Evolutionary conservation across 2,329 filamentous ascomycete species (phyloP).

Genomic region (Botrytis porri): DNA sequence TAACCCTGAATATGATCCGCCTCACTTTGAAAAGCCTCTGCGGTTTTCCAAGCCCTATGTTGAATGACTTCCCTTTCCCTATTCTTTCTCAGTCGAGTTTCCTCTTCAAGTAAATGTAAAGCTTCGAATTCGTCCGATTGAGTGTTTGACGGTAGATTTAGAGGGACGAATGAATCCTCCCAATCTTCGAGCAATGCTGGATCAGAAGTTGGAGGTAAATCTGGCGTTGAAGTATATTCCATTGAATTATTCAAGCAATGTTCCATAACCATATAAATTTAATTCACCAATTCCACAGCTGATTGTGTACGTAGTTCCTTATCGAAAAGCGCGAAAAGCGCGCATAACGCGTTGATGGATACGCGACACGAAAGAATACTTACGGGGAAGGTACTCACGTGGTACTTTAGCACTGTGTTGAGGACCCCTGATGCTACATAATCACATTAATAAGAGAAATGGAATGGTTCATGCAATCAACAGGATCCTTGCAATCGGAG

Average conservation of each 20-base stretch:
- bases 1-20: slow-evolving; percentile 40
- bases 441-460: neutral
- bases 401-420: too few species aligned
- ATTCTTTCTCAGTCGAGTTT: slow-evolving; percentile 43
- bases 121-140: slow-evolving; percentile 49
- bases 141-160: slow-evolving; percentile 27
- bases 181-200: slow-evolving; percentile 30
- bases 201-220: slow-evolving; percentile 30
- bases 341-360: slow-evolving; percentile 3
- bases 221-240: slow-evolving; percentile 28
- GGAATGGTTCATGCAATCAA: neutral
- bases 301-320: neutral
- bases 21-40: slow-evolving; percentile 50
- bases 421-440: neutral
- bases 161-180: slow-evolving; percentile 24
- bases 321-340: slow-evolving; percentile 4
- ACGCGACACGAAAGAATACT: neutral
- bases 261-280: neutral
- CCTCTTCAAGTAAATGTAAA: slow-evolving; percentile 42
- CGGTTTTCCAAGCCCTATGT: slow-evolving; percentile 47
- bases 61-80: slow-evolving; percentile 48
- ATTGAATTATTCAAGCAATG: slow-evolving; percentile 23
- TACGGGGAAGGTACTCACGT: too few species aligned
- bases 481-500: neutral
- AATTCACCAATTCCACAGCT: neutral